phyloP scores from a whole-genome alignment of 108 stramenopile species.

The Hondaea fermentalgiana region DNA sequence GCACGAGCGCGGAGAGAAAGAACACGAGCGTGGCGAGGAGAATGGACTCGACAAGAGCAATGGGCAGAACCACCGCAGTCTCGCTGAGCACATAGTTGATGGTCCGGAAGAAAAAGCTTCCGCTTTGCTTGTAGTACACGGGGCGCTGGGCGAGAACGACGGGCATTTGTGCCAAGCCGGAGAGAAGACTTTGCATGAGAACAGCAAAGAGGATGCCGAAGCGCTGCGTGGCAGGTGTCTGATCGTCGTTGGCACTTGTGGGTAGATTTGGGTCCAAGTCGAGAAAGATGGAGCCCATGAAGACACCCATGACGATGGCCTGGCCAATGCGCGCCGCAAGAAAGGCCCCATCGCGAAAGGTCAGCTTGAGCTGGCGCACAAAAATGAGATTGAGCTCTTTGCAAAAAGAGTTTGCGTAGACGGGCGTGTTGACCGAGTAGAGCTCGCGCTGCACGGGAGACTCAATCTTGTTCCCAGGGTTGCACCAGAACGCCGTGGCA shows the following conservation, averaged over 20 bases:
- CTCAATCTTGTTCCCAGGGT: neutral
- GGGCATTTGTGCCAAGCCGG: too few species aligned
- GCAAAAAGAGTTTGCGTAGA: conserved; percentile 29
- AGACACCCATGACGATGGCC: neutral
- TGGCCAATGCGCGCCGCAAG: neutral
- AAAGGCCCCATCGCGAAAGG: neutral
- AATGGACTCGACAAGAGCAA: conserved; percentile 42
- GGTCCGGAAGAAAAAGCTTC: conserved; percentile 49
- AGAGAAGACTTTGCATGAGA: too few species aligned
- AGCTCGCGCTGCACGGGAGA: neutral
- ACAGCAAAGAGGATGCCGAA: too few species aligned
- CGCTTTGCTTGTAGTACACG: conserved; percentile 33
- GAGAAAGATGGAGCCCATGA: conserved; percentile 19
- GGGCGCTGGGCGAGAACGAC: too few species aligned
- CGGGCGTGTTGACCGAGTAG: conserved; percentile 23
- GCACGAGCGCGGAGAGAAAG: conserved; percentile 35
- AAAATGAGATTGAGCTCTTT: neutral
- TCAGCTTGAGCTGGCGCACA: neutral
- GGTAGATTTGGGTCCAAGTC: neutral
- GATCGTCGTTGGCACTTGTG: neutral
- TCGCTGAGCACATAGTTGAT: conserved; percentile 1
- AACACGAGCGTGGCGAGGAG: conserved; percentile 52
- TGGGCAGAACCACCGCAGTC: neutral
- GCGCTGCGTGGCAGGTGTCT: neutral
- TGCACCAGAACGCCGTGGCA: neutral